These are phyloP conservation scores for Gossypium schwendimanii DNA, from an alignment of 441 rosid species.

Conservation along the genomic window DNA sequence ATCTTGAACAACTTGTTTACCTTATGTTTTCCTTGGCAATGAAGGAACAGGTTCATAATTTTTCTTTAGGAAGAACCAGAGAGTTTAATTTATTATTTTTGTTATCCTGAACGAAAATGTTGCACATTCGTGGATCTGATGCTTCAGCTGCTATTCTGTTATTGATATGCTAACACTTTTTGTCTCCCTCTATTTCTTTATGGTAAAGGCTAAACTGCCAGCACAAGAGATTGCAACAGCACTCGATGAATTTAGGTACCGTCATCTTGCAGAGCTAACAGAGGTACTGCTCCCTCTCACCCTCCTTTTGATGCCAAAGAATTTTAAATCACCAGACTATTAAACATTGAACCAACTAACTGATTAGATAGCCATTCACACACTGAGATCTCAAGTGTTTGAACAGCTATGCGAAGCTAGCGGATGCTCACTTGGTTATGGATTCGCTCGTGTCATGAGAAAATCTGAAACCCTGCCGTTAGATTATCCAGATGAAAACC, in stretches of 20 bases:
- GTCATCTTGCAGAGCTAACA: constrained; percentile 79
- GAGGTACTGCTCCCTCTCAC: constrained; percentile 42
- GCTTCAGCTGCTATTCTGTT: background rate
- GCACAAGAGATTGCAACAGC: constrained; percentile 80
- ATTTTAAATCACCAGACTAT: no score
- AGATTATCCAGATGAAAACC: constrained; percentile 65
- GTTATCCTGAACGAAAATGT: no score
- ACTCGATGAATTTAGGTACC: constrained; percentile 82
- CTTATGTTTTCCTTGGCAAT: no score
- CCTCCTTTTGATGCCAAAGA: background rate
- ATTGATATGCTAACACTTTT: background rate
- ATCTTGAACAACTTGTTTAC: background rate
- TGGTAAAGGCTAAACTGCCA: constrained; percentile 69
- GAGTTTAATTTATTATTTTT: no score
- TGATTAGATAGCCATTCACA: background rate
- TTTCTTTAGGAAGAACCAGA: no score
- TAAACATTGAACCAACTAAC: no score
- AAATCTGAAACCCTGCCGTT: constrained; percentile 46
- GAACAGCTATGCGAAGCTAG: constrained; percentile 76
- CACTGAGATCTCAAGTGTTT: background rate
- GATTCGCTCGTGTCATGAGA: constrained; percentile 54
- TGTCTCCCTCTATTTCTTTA: background rate
- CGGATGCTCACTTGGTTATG: constrained; percentile 89
- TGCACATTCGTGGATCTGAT: background rate
- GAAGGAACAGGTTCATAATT: no score